Conservation (phyloP, 1,139 yeast species). For the Candida smagusa region DNA sequence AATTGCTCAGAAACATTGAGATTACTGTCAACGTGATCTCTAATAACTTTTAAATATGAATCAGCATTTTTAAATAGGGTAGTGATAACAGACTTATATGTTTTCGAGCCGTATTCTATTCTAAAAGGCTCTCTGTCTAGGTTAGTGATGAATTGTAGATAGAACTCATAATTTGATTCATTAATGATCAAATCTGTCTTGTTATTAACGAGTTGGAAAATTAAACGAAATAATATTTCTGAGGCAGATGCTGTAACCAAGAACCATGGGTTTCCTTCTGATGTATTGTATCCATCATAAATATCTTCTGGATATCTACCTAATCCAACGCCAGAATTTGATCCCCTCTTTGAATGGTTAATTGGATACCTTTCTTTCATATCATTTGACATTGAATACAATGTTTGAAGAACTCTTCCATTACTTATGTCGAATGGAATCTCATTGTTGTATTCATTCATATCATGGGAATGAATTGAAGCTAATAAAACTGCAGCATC, state of each 20-base stretch:
- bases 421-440: conserved; percentile 63
- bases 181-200: conserved; percentile 26
- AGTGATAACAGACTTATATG: conserved; percentile 42
- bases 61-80: conserved; percentile 64
- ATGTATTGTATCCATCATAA: conserved; percentile 72
- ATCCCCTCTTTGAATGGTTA: conserved; percentile 47
- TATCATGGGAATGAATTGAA: conserved; percentile 58
- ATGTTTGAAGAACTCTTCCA: conserved; percentile 53
- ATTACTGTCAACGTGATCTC: conserved; percentile 66
- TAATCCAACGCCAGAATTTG: conserved; percentile 57
- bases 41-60: conserved; percentile 68
- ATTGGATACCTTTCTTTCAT: conserved; percentile 77
- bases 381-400: conserved; percentile 55
- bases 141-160: conserved; percentile 23
- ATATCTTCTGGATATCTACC: conserved; percentile 95
- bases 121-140: conserved; percentile 5
- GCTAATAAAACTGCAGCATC: conserved; percentile 81
- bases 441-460: conserved; percentile 23
- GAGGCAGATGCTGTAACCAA: conserved; percentile 81
- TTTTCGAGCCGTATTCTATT: conserved; percentile 38
- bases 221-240: conserved; percentile 46
- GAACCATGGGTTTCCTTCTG: conserved; percentile 96
- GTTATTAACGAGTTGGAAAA: conserved; percentile 22
- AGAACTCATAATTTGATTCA: conserved; percentile 27
- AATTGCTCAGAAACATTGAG: conserved; percentile 90